Conservation (phyloP, 164 flowering plant species). For the Santalum album region DNA sequence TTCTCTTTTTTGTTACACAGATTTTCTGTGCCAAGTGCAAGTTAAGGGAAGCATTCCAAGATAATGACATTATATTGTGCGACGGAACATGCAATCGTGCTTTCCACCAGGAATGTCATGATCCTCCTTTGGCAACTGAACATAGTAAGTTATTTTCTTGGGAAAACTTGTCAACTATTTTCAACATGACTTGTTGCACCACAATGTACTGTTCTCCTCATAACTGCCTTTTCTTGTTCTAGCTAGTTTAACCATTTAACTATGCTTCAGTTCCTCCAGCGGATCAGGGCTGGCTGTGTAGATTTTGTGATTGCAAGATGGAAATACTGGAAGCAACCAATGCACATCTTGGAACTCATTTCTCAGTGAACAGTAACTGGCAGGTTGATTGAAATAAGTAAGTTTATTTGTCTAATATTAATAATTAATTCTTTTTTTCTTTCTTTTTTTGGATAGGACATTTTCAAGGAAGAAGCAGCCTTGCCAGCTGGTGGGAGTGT, state of each 20-base stretch:
- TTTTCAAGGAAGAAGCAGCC: constrained; percentile 79
- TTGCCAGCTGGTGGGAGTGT: constrained; percentile 37
- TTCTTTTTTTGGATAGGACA: constrained; percentile 37
- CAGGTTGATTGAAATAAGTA: constrained; percentile 39
- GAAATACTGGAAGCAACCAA: constrained; percentile 78
- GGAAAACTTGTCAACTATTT: not conserved
- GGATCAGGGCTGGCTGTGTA: constrained; percentile 95
- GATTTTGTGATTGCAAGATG: constrained; percentile 79
- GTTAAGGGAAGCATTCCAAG: constrained; percentile 66
- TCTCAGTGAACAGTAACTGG: constrained; percentile 59
- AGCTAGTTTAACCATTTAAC: constrained; percentile 9
- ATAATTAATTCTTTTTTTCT: not conserved
- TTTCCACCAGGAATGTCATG: constrained; percentile 93
- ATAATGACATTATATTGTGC: constrained; percentile 91
- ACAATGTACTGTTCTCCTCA: not conserved
- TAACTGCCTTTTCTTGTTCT: not conserved
- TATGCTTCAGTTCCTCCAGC: constrained; percentile 70
- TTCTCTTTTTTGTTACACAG: constrained; percentile 25
- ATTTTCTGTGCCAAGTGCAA: constrained; percentile 93
- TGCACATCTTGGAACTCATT: constrained; percentile 87
- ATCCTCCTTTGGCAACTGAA: constrained; percentile 84
- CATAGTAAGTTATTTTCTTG: constrained; percentile 45
- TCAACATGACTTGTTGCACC: not conserved
- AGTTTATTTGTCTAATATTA: constrained; percentile 1
- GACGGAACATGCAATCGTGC: constrained; percentile 95